Evolutionary conservation across 2,329 filamentous ascomycete species (phyloP).

Genomic region (Fusarium sp.): DNA sequence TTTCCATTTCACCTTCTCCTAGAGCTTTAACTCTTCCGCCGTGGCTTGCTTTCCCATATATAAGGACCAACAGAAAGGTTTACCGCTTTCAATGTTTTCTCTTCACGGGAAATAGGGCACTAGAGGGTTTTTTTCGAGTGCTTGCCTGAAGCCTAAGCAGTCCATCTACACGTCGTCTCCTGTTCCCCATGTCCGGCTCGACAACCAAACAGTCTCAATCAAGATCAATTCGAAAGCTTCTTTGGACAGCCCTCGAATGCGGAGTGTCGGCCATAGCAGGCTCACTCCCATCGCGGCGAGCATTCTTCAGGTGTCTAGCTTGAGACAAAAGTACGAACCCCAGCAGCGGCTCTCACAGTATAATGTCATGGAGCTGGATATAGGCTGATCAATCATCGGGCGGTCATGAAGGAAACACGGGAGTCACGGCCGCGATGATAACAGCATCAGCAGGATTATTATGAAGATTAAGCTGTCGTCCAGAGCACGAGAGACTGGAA

Average conservation of each 20-base stretch:
- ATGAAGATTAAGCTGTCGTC: too few relatives aligned
- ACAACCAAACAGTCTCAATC: accelerated
- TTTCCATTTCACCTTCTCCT: not conserved
- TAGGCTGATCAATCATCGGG: too few relatives aligned
- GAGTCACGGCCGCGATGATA: too few relatives aligned
- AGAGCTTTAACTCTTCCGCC: not conserved
- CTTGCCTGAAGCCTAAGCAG: not conserved
- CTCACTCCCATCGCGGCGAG: not conserved
- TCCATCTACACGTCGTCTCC: not conserved
- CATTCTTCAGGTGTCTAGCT: not conserved
- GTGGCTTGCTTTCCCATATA: not conserved
- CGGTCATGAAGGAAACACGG: too few relatives aligned
- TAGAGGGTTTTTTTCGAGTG: not conserved
- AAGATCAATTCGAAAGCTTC: conserved; percentile 1
- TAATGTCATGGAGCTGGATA: too few relatives aligned
- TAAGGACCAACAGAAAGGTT: not conserved
- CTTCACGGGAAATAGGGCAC: not conserved
- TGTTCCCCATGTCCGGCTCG: too few relatives aligned
- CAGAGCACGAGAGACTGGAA: too few relatives aligned
- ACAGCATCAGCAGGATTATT: too few relatives aligned
- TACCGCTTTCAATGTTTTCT: too few relatives aligned
- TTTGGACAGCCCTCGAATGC: conserved; percentile 10
- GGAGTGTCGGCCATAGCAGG: not conserved
- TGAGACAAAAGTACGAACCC: not conserved
- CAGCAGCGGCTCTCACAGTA: too few relatives aligned